Base-by-base conservation (phyloP, 345 rosid species). In the Boechera retrofracta region DNA sequence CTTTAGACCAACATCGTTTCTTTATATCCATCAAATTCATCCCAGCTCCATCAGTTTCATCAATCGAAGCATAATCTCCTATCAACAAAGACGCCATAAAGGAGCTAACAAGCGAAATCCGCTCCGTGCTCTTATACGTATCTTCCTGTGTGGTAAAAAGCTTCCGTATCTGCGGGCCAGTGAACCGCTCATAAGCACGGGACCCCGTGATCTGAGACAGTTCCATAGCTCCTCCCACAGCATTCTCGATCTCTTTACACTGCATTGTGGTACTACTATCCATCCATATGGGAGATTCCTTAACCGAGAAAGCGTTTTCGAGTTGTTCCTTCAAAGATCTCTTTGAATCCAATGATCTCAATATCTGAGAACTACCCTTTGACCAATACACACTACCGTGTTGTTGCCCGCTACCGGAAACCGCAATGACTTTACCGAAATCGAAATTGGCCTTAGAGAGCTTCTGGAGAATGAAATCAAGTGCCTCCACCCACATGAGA, bases 371-470 rank as follows among this genome's bases (percentile, higher is more conserved):
- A 83, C 90, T 63, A 13, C 93, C 97, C 0, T 77, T 87, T 77
- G 78, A 88, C 98, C 99, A 95, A 65, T 92, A 95, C 64, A 95
- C 89, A 51, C 99, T 95, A n/a, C 97, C 99, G 44, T 95, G 99
- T 41, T 95, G 99, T 80, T 95, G 99, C 35, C 99, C 99, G 18
- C 98, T 92, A 9, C 98, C 97, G 0, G 99, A 95, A 61, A 95
- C 69, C n/a, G 99, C 96, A 32, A 80, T 74, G 26, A 95, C 73
- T 71, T 88, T 92, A 18, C 74, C 81, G 62, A 95, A 91, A 76
- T 92, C 91, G 74, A 95, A 77, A 59, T 80, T 76, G 0, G 92
- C 80, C 10, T 82, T 77, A 2, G 79, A 65, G 28, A 95, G 90
- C 73, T 83, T 89, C 38, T 86, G 77, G 62, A 95, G 86, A 72